phyloP scores from a whole-genome alignment of 306 rosid species.

The Leucaena leucocephala region DNA sequence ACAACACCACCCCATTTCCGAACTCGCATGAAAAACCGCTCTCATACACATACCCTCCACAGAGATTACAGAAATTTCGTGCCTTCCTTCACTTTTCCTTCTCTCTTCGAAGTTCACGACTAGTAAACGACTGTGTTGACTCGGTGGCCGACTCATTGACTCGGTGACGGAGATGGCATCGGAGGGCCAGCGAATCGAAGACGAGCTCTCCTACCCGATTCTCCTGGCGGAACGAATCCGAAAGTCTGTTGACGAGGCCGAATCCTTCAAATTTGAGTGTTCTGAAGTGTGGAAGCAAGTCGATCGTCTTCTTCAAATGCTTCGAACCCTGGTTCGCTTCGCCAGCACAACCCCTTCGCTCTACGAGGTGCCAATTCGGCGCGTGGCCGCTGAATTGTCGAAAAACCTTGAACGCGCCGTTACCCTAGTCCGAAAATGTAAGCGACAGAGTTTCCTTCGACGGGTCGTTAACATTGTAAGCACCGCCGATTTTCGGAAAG shows the following conservation, averaged over 20 bases:
- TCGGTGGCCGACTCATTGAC: constrained; percentile 21
- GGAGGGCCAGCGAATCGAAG: constrained; percentile 63
- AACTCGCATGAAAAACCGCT: constrained; percentile 31
- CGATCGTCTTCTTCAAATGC: constrained; percentile 67
- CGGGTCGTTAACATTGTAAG: constrained; percentile 64
- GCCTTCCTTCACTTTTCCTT: neutral
- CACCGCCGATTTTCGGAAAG: constrained; percentile 63
- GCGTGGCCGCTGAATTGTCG: constrained; percentile 55
- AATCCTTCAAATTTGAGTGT: constrained; percentile 65
- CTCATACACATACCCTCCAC: neutral
- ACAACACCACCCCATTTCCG: neutral
- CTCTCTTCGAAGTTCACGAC: neutral
- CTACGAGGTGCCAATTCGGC: constrained; percentile 72
- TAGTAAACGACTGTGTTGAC: neutral
- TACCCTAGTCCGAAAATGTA: constrained; percentile 65
- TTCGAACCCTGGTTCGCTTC: constrained; percentile 66
- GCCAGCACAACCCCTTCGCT: constrained; percentile 48
- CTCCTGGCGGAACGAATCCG: constrained; percentile 66
- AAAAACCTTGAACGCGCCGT: constrained; percentile 68
- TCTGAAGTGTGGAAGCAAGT: constrained; percentile 64
- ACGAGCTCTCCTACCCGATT: constrained; percentile 68
- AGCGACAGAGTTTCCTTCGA: constrained; percentile 61
- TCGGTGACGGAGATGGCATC: constrained; percentile 49
- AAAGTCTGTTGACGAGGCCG: constrained; percentile 56
- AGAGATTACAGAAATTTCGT: neutral